Conservation (phyloP, 257 asterid genomes). For the Solanum stenotomum region DNA sequence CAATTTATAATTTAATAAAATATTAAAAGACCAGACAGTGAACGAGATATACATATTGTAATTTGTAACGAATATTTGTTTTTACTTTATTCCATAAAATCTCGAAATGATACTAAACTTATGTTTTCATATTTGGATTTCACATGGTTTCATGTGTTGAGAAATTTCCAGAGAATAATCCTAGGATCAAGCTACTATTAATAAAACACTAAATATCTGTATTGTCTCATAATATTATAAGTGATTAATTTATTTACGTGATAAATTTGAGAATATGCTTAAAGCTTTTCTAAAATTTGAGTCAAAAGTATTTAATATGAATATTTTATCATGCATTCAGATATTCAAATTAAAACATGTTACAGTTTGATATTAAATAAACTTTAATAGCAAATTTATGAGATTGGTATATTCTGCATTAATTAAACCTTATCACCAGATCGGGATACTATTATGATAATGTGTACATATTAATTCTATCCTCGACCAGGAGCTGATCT, state of each 20-base stretch:
- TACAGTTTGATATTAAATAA: background rate
- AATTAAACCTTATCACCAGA: background rate
- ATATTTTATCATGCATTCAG: background rate
- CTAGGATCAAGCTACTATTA: constrained; percentile 10
- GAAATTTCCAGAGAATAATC: background rate
- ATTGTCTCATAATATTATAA: background rate
- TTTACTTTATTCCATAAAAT: background rate
- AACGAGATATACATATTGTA: background rate
- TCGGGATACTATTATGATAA: background rate
- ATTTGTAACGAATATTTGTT: background rate
- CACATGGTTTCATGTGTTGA: background rate
- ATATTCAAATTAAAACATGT: background rate
- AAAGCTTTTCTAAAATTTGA: background rate
- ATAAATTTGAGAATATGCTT: background rate
- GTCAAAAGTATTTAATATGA: background rate
- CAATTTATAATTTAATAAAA: background rate
- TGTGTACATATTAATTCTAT: background rate
- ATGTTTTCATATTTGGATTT: background rate
- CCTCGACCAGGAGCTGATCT: background rate
- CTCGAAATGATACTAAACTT: background rate
- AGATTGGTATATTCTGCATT: too few relatives aligned
- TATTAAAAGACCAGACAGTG: background rate
- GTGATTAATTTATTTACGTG: background rate
- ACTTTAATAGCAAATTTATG: background rate
- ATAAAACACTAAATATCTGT: background rate